Conservation (phyloP, 176 grass and related monocot genomes). For the Triticum aestivum region IWGSC_CS_RefSeq_v2.1 NC_057801.1:719238648-719239147, state of each 20-base stretch:
- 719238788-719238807: background rate
- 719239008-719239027: background rate
- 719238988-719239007: background rate
- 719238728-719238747: constrained; percentile 25
- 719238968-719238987: background rate
- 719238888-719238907: background rate
- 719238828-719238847: background rate
- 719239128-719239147: background rate
- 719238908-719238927: background rate
- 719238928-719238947: background rate
- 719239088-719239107: background rate
- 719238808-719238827: background rate
- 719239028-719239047: background rate
- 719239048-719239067: background rate
- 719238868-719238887: background rate
- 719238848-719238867: background rate
- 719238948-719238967: background rate
- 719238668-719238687: constrained; percentile 46
- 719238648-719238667: constrained; percentile 33
- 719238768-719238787: background rate
- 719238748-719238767: constrained; percentile 36
- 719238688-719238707: constrained; percentile 36
- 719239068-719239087: background rate
- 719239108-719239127: background rate
- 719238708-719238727: constrained; percentile 30